phyloP scores from a whole-genome alignment of 2,329 filamentous ascomycete species.

The Ophioceras dolichostomum region DNA sequence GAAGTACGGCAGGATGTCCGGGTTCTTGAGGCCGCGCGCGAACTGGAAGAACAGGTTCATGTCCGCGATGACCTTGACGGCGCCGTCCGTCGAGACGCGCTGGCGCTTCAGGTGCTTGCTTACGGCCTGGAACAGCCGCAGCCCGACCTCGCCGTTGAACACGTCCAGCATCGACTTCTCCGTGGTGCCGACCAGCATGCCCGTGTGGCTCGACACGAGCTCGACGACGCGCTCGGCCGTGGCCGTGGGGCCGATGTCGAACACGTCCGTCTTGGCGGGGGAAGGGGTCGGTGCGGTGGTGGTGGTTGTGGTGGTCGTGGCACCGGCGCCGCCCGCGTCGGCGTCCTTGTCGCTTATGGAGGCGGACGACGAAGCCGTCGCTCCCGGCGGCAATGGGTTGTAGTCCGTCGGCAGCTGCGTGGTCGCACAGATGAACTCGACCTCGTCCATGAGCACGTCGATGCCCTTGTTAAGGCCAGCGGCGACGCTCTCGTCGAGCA shows the following conservation, averaged over 20 bases:
- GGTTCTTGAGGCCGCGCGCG: conserved; percentile 63
- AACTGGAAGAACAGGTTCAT: conserved; percentile 91
- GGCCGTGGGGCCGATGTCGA: conserved; percentile 59
- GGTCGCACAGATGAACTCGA: conserved; percentile 87
- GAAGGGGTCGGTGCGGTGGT: conserved; percentile 8
- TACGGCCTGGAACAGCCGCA: conserved; percentile 79
- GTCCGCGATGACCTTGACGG: conserved; percentile 87
- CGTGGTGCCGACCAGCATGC: conserved; percentile 86
- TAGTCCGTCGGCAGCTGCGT: conserved; percentile 81
- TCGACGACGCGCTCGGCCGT: conserved; percentile 74
- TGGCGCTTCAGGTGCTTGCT: conserved; percentile 98
- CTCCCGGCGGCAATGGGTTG: conserved; percentile 47
- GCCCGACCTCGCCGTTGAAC: conserved; percentile 93
- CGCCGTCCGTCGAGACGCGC: conserved; percentile 78
- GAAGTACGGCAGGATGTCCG: conserved; percentile 80
- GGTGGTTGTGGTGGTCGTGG: conserved; percentile 14
- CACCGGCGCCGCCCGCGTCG: conserved; percentile 5
- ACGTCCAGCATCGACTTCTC: conserved; percentile 98
- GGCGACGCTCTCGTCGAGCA: conserved; percentile 93
- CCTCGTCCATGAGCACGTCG: conserved; percentile 95
- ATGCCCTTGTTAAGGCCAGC: conserved; percentile 96
- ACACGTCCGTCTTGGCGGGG: conserved; percentile 8
- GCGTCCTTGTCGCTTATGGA: conserved; percentile 1
- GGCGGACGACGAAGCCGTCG: conserved; percentile 4
- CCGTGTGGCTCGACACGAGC: conserved; percentile 77